Evolutionary conservation across 1,284 basidiomycete genomes (phyloP), one percentile per base, ranked within the genome.

Genomic region (Hymenochaete sp.): DNA sequence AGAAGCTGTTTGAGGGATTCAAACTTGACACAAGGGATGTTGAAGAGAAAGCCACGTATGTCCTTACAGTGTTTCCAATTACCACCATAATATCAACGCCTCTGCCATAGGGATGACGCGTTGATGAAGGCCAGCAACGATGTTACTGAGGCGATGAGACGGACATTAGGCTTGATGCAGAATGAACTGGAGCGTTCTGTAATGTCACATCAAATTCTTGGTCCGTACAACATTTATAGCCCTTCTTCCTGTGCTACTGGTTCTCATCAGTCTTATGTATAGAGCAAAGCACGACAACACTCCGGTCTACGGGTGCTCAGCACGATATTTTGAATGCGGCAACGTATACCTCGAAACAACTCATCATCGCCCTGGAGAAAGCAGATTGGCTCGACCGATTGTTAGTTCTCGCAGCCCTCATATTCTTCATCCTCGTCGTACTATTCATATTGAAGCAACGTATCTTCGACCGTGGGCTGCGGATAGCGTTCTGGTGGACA

Each of bases 301-400:
- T 96, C 5, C 71, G 71, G 7, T 75, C 82, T 2, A 82, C 92
- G 0, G 83, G 84, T 0, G 64, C 73, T 8, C 77, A 82, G n/a
- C 91, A 96, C 57, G 83, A 90, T 57, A 72, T 72, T 10, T 81
- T 96, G 53, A 75, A 73, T 28, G 71, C 72, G 42, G 64, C 96
- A 45, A 77, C 96, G 59, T 67, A 71, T 41, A 79, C 85, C 21
- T 93, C 90, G 1, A 82, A 85, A 56, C 73, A 82, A 29, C 76
- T 96, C 49, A 81, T 96, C 53, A 85, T 82, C 13, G 79, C 82
- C 0, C 79, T 97, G 36, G 85, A 93, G 63, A 81, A 82, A 50
- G 79, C 90, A 4, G 91, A 96, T 67, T 84, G 87, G 78, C 68
- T 93, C n/a, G 92, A 97, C 67, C 82, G 91, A 5, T 62, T 93